Base-by-base conservation (phyloP, 257 asterid genomes). In the Knoxia roxburghii region DNA sequence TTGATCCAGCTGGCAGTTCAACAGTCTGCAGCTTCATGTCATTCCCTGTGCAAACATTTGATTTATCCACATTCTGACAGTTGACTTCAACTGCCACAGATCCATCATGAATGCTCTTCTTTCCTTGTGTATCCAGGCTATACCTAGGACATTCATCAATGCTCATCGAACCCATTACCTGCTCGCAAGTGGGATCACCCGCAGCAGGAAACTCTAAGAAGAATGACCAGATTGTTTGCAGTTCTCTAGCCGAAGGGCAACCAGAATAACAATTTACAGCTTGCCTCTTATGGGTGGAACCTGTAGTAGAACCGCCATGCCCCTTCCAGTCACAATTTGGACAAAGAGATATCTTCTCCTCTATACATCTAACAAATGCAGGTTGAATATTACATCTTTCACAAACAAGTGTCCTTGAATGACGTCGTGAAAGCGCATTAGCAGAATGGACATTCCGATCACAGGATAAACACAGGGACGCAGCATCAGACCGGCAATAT, bases 381-480 rank as follows among this genome's bases (percentile, higher is more conserved):
- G 98, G 95, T 68, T 86, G 89, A 50, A 72, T 68, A 73, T 81
- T 75, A 76, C 98, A 93, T 76, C 95, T 86, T 65, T 85, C 98
- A 21, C 98, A 93, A 41, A 90, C 57, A 46, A 93, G 89, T 27
- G 98, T 88, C 72, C 98, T 81, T 3, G 83, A 78, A 75, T 93
- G 98, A 33, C 98, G 96, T 17, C 73, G 85, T 12, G 97, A 87
- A 49, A 93, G 89, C 64, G 91, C 81, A 73, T 89, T 93, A 43
- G 98, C 98, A 20, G 96, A 93, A 78, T 93, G 98, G 65, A 93
- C 83, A 43, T 76, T 88, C 8, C 86, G 95, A 61, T 93, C 98
- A 64, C 98, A 93, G 52, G 98, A 87, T 61, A 93, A 74, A 64
- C 98, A 93, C 52, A 93, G 79, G 40, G 90, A 78, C 61, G 98